These are phyloP conservation scores for Trapa incisa DNA, from an alignment of 345 rosid genomes.

Conservation along the genomic window DNA sequence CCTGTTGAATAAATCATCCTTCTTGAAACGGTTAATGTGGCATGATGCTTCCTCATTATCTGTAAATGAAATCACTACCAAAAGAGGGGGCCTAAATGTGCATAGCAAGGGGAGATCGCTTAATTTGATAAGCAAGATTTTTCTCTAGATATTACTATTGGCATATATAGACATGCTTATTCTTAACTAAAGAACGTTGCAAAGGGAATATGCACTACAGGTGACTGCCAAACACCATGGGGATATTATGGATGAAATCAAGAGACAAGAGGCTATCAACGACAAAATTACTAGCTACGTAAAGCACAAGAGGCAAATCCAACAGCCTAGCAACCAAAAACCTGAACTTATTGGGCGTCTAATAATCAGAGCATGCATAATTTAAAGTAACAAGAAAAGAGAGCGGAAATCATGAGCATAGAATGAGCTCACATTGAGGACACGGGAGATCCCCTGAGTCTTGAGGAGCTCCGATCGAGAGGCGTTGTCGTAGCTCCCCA, in stretches of 20 bases:
- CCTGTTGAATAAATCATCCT: no score
- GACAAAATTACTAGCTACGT: background rate
- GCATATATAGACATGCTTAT: no score
- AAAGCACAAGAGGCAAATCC: background rate
- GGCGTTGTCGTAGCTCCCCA: conserved; percentile 97
- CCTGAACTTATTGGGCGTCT: background rate
- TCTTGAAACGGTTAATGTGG: no score
- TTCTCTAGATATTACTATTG: no score
- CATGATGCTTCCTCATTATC: no score
- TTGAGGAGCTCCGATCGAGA: conserved; percentile 93
- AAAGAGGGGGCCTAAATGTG: no score
- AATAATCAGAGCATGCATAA: background rate
- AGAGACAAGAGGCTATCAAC: background rate
- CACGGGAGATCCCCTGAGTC: conserved; percentile 70
- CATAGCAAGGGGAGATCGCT: no score
- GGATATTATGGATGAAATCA: background rate
- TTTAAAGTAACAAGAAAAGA: background rate
- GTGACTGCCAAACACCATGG: background rate
- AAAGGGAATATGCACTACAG: background rate
- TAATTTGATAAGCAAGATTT: no score
- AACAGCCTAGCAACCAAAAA: background rate
- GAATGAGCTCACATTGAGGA: conserved; percentile 54
- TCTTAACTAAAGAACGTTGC: no score
- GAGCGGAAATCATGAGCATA: background rate
- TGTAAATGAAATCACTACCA: no score